phyloP scores from a whole-genome alignment of 176 grass and related monocot genomes.

The Stipa capillata region DNA sequence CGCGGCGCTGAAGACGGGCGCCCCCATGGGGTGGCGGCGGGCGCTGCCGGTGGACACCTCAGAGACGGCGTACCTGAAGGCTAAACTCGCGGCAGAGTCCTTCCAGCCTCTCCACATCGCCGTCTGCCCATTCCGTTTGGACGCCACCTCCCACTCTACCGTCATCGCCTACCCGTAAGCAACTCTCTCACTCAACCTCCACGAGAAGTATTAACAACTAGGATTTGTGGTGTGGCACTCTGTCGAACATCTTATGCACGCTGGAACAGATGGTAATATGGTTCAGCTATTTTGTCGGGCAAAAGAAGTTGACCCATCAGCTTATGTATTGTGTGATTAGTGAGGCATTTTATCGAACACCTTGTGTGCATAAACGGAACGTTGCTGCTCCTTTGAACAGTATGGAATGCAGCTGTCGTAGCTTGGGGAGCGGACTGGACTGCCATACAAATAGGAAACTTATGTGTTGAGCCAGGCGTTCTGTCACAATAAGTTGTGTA shows the following conservation, averaged over 20 bases:
- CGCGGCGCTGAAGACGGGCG: constrained; percentile 34
- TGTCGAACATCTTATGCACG: not conserved
- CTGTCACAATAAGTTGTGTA: not conserved
- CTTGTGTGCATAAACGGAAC: not conserved
- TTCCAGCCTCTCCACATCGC: constrained; percentile 76
- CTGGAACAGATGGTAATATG: not conserved
- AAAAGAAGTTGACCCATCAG: not conserved
- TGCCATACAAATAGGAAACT: not conserved
- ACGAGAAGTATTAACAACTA: not conserved
- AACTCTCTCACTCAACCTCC: not conserved
- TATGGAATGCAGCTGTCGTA: not conserved
- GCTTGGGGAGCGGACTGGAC: not conserved
- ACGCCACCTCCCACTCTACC: constrained; percentile 23
- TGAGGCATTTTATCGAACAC: not conserved
- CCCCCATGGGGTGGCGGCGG: constrained; percentile 46
- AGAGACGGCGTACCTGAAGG: constrained; percentile 79
- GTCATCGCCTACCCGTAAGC: constrained; percentile 69
- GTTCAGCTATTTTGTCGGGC: not conserved
- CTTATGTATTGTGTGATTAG: not conserved
- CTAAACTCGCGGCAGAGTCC: constrained; percentile 74
- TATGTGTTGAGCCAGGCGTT: not conserved
- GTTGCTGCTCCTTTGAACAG: not conserved
- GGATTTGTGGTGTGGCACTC: not conserved
- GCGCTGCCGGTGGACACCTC: constrained; percentile 57
- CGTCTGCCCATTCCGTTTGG: constrained; percentile 63